Conservation (phyloP, 805 yeast genomes). For the Naumovozyma castellii region DNA sequence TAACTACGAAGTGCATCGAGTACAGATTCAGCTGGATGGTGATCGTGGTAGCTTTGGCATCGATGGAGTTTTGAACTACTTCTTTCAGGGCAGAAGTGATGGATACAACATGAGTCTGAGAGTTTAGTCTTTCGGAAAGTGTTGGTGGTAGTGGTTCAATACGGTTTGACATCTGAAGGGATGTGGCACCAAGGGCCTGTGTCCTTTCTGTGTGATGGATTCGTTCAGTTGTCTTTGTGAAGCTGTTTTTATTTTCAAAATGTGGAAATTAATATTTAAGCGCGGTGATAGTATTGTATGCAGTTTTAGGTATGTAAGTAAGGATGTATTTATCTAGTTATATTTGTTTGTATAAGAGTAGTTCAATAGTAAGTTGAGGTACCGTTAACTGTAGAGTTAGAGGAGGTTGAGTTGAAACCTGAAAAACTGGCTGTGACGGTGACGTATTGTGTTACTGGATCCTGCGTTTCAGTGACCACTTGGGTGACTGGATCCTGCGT, state of each 20-base stretch:
- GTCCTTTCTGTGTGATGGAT: too few relatives aligned
- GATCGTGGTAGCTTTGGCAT: constrained; percentile 39
- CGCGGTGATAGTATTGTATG: too few relatives aligned
- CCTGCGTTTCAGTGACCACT: constrained; percentile 7
- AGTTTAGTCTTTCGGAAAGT: constrained; percentile 14
- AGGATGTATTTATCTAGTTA: too few relatives aligned
- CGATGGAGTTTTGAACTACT: constrained; percentile 46
- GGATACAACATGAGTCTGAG: constrained; percentile 32
- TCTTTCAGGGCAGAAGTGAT: constrained; percentile 39
- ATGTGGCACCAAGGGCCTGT: too few relatives aligned
- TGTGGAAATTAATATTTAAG: too few relatives aligned
- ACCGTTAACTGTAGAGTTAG: not conserved
- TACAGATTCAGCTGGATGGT: constrained; percentile 31
- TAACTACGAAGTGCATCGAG: constrained; percentile 33
- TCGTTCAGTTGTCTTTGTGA: too few relatives aligned
- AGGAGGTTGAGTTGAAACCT: not conserved
- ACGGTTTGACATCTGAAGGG: constrained; percentile 5
- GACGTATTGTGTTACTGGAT: constrained; percentile 7
- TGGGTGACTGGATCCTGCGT: constrained; percentile 14
- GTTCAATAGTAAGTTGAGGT: not conserved
- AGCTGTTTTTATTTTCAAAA: not conserved
- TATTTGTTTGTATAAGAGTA: too few relatives aligned
- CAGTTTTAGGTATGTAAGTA: too few relatives aligned
- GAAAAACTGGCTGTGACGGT: constrained; percentile 13
- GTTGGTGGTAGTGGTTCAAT: constrained; percentile 11